Evolutionary conservation across 768 basidiomycete genomes (phyloP).

Genomic region (Kwoniella newhampshirensis): DNA sequence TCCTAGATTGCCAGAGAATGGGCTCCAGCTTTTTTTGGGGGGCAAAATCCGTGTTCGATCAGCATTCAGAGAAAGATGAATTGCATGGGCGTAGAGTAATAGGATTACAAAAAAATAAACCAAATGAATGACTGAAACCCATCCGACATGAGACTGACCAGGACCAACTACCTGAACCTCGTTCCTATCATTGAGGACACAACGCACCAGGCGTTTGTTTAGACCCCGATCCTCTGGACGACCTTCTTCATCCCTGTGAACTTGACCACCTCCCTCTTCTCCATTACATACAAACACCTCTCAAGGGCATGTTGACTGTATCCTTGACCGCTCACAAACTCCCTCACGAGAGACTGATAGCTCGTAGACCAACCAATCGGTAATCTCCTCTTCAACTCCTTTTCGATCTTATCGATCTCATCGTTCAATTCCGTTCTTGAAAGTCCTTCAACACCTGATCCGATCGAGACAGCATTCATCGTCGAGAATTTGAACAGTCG

Average conservation of each 20-base stretch:
- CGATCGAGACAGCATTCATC: conserved; percentile 97
- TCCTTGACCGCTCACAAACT: conserved; percentile 90
- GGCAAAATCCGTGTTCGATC: no score
- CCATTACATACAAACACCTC: conserved; percentile 82
- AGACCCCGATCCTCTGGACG: conserved; percentile 56
- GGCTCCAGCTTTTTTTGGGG: no score
- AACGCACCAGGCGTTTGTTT: background rate
- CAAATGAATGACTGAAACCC: no score
- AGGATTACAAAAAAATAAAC: no score
- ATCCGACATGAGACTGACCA: no score
- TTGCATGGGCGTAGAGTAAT: no score
- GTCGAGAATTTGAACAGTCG: conserved; percentile 97
- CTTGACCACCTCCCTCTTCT: conserved; percentile 91
- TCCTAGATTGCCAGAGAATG: no score
- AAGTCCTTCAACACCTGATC: conserved; percentile 79
- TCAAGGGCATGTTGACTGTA: conserved; percentile 89
- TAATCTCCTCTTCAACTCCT: conserved; percentile 74
- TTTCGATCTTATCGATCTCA: conserved; percentile 86
- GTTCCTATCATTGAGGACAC: no score
- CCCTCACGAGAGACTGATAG: conserved; percentile 85
- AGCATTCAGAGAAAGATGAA: no score
- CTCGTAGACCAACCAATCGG: conserved; percentile 97
- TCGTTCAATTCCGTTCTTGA: conserved; percentile 88
- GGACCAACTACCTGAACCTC: no score
- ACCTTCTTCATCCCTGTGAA: conserved; percentile 75